Percentiles rank a stretch among this genome's conserved stretches.
Evolutionary conservation across 352 stramenopile genomes (phyloP).

Genomic region (Pythium dissimile): DNA sequence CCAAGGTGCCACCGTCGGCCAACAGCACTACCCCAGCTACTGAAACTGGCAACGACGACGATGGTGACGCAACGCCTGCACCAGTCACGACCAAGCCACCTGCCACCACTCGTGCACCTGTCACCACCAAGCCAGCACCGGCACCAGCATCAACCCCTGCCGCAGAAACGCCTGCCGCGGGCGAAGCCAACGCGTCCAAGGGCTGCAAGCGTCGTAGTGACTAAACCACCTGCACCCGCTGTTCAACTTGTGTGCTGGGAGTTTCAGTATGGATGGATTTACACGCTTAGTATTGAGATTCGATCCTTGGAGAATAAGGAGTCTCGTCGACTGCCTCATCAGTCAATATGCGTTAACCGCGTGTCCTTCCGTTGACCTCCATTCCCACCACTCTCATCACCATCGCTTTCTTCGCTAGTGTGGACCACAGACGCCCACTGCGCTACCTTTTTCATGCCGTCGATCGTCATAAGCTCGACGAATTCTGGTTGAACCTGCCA

Average conservation of each 20-base stretch:
- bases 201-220: constrained; percentile 12
- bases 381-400: constrained; percentile 31
- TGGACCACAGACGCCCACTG: constrained; percentile 71
- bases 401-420: constrained; percentile 18
- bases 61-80: background rate
- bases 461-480: constrained; percentile 80
- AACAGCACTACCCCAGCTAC: background rate
- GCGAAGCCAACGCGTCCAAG: constrained; percentile 10
- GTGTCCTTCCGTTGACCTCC: constrained; percentile 31
- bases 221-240: no score
- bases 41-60: constrained; percentile 6
- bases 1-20: constrained; percentile 1
- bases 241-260: background rate
- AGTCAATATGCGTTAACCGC: constrained; percentile 58
- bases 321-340: no score
- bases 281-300: no score
- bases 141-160: background rate
- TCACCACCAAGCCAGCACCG: constrained; percentile 1
- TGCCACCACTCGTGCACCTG: background rate
- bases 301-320: no score
- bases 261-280: no score
- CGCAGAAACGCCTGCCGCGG: background rate
- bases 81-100: constrained; percentile 5
- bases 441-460: constrained; percentile 83
- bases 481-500: constrained; percentile 80